phyloP scores from a whole-genome alignment of 2,329 filamentous ascomycete genomes.

The Epicoccum sorghinum region DNA sequence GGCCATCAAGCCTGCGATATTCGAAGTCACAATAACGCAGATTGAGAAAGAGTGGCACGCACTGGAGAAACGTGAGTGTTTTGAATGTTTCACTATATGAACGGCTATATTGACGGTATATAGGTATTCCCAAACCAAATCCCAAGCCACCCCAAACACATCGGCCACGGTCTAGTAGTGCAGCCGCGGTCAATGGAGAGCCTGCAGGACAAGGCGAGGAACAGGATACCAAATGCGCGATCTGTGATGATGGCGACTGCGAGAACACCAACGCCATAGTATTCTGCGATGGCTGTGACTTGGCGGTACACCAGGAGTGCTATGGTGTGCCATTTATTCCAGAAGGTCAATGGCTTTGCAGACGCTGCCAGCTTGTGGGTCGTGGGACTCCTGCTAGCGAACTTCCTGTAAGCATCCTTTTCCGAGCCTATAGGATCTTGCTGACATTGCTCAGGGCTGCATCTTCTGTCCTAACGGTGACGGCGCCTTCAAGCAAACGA shows the following conservation, averaged over 20 bases:
- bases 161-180: conserved; percentile 88
- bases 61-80: conserved; percentile 75
- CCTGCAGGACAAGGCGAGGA: conserved; percentile 81
- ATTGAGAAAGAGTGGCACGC: conserved; percentile 99
- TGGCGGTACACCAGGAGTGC: conserved; percentile 98
- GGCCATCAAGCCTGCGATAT: conserved; percentile 87
- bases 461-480: conserved; percentile 99
- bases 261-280: conserved; percentile 99
- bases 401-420: conserved; percentile 36
- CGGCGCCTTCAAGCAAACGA: conserved; percentile 98
- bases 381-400: conserved; percentile 79
- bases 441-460: conserved; percentile 58
- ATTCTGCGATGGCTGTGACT: conserved; percentile 96
- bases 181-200: conserved; percentile 94
- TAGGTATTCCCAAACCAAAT: conserved; percentile 87
- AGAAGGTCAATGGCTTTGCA: conserved; percentile 96
- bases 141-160: conserved; percentile 96
- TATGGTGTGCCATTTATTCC: conserved; percentile 99
- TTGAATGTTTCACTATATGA: conserved; percentile 2
- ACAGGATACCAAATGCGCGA: conserved; percentile 95
- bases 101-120: conserved; percentile 2
- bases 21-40: conserved; percentile 97
- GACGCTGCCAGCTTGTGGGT: conserved; percentile 94
- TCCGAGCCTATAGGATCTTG: background rate
- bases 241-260: conserved; percentile 98